Percentiles rank a stretch among this genome's conserved stretches.
Evolutionary conservation across 1,284 basidiomycete genomes (phyloP).

Genomic region (Pascua sp.): DNA sequence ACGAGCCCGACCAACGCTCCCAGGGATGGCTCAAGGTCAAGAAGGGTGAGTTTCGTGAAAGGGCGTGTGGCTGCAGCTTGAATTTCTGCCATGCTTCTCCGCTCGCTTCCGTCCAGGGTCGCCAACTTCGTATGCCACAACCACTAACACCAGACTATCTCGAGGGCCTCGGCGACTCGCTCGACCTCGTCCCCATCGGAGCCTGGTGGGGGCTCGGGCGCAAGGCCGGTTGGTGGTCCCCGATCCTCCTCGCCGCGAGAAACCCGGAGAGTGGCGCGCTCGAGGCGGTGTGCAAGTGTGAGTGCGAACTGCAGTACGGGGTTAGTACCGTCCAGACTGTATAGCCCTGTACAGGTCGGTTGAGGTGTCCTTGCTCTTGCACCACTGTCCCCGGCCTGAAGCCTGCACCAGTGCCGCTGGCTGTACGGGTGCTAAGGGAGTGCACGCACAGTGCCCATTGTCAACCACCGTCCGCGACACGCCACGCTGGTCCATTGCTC

Average conservation of each 20-base stretch:
- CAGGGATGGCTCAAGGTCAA: constrained; percentile 79
- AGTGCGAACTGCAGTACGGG: constrained; percentile 7
- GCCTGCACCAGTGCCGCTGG: neutral
- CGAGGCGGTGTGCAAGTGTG: constrained; percentile 80
- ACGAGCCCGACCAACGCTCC: constrained; percentile 67
- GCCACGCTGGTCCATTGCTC: too few relatives aligned
- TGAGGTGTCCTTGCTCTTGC: neutral
- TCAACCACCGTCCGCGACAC: too few relatives aligned
- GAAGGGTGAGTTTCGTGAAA: constrained; percentile 52
- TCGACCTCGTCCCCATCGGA: constrained; percentile 66
- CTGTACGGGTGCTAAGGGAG: too few relatives aligned
- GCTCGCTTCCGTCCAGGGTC: neutral
- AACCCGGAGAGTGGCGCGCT: constrained; percentile 65
- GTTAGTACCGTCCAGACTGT: constrained; percentile 51
- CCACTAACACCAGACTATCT: constrained; percentile 57
- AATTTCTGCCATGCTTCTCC: too few relatives aligned
- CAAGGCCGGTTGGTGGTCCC: constrained; percentile 90
- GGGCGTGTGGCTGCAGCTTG: too few relatives aligned
- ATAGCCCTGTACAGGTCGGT: too few relatives aligned
- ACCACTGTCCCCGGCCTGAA: neutral
- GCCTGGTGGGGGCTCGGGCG: constrained; percentile 92
- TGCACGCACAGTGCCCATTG: too few relatives aligned
- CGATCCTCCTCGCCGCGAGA: constrained; percentile 78
- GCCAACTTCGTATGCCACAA: constrained; percentile 50
- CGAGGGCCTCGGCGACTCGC: constrained; percentile 54